Evolutionary conservation across 345 rosid species (phyloP).

Genomic region (Eucalyptus cloeziana): DNA sequence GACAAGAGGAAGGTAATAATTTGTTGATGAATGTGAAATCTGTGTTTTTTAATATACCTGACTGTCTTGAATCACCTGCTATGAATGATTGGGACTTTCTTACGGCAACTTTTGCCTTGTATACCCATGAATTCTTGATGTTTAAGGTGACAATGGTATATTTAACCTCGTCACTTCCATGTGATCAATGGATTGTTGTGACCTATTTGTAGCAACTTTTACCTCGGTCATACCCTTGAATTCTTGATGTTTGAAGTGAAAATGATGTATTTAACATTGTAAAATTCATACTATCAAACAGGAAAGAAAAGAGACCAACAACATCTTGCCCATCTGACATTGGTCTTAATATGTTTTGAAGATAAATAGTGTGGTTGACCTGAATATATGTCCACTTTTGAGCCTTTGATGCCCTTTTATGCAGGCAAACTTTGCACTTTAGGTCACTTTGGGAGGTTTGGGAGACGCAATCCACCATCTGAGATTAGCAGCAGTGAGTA

Average conservation of each 20-base stretch:
- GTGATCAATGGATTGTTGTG: background rate
- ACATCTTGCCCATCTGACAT: background rate
- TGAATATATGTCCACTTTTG: background rate
- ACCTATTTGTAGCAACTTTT: background rate
- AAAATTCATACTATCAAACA: background rate
- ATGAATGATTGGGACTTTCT: background rate
- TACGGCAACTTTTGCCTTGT: background rate
- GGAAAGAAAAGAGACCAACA: background rate
- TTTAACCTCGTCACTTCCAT: background rate
- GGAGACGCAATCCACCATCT: constrained; percentile 18
- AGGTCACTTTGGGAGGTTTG: constrained; percentile 34
- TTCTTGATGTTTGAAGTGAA: background rate
- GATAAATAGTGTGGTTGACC: background rate
- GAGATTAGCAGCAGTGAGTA: constrained; percentile 40
- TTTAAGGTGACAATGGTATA: background rate
- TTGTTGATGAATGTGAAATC: background rate
- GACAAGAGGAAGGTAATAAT: constrained; percentile 37
- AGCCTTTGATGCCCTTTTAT: background rate
- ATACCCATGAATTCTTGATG: background rate
- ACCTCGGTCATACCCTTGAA: background rate
- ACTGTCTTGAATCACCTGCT: background rate
- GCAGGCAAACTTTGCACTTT: constrained; percentile 27
- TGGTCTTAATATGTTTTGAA: background rate
- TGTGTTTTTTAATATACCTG: background rate
- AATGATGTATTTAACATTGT: background rate